These are phyloP conservation scores for Tausonia pullulans DNA, from an alignment of 1,284 basidiomycete genomes.

Conservation along the genomic window DNA sequence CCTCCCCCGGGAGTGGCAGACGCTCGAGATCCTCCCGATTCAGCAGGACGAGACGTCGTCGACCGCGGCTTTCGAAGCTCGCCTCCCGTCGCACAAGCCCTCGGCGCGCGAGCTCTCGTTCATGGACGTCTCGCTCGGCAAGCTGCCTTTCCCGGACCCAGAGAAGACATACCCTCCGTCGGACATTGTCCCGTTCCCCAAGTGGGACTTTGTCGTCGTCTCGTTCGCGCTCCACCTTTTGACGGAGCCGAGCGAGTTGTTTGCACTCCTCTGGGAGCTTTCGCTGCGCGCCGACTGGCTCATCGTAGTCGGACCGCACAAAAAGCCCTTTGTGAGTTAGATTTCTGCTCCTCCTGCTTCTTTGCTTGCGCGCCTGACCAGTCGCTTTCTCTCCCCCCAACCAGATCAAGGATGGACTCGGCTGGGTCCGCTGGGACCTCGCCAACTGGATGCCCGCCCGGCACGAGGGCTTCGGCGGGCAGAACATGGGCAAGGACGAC, in stretches of 20 bases:
- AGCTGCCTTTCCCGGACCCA: constrained; percentile 4
- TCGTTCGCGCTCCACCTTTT: constrained; percentile 12
- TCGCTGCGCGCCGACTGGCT: constrained; percentile 4
- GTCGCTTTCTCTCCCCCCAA: neutral
- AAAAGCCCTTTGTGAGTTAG: neutral
- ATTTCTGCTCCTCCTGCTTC: neutral
- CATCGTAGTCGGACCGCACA: constrained; percentile 8
- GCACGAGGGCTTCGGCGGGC: constrained; percentile 9
- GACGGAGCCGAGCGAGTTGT: too few species aligned
- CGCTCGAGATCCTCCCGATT: constrained; percentile 3
- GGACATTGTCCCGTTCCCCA: constrained; percentile 3
- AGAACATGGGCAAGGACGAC: constrained; percentile 31
- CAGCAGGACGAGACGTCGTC: neutral
- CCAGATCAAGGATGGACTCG: constrained; percentile 7
- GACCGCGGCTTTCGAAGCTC: neutral
- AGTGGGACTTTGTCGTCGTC: constrained; percentile 14
- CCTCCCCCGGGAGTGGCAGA: neutral
- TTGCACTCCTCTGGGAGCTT: constrained; percentile 12
- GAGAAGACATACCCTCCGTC: constrained; percentile 1
- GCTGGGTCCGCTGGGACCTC: constrained; percentile 15
- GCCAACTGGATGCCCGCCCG: constrained; percentile 9
- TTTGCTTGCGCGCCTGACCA: neutral
- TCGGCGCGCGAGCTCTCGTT: constrained; percentile 1
- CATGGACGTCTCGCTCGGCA: constrained; percentile 1
- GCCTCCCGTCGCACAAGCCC: neutral